A percentile compares a stretch with the other conserved stretches of the same genome.
These are phyloP conservation scores for Penicillium daleae DNA, from an alignment of 495 filamentous ascomycete genomes.

Conservation along the genomic window DNA sequence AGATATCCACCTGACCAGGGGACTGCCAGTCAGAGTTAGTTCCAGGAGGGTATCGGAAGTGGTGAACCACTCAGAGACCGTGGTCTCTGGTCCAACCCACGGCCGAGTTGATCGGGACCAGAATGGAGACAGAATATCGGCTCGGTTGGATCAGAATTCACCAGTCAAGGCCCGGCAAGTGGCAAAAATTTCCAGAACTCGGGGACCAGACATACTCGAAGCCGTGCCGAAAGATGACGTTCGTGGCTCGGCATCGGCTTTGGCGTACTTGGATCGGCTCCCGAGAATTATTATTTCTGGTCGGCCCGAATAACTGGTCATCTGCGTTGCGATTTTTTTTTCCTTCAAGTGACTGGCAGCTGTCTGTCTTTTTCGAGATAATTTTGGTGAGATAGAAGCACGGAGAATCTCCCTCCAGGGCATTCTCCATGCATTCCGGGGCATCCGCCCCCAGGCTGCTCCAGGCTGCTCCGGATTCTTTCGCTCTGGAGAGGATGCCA, in stretches of 20 bases:
- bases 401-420: conserved; percentile 1
- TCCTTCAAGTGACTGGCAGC: not conserved
- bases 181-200: conserved; percentile 12
- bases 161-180: conserved; percentile 10
- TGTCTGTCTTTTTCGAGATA: not conserved
- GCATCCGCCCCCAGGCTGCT: conserved; percentile 29
- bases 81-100: not conserved
- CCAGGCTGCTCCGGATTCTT: conserved; percentile 24
- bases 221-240: conserved; percentile 9
- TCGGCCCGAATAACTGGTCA: not conserved
- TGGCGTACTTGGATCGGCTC: not conserved
- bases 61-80: conserved; percentile 30
- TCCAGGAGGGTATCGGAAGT: conserved; percentile 24
- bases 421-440: conserved; percentile 19
- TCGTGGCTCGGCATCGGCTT: conserved; percentile 23
- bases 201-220: not conserved
- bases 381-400: conserved; percentile 8
- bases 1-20: conserved; percentile 14
- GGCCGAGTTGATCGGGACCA: conserved; percentile 20
- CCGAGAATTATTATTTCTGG: not conserved
- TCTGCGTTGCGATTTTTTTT: not conserved
- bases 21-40: conserved; percentile 25
- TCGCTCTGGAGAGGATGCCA: conserved; percentile 10
- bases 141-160: not conserved
- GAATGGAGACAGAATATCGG: not conserved